Base-by-base conservation (phyloP, 345 rosid genomes). In the Populus pruinosa region DNA sequence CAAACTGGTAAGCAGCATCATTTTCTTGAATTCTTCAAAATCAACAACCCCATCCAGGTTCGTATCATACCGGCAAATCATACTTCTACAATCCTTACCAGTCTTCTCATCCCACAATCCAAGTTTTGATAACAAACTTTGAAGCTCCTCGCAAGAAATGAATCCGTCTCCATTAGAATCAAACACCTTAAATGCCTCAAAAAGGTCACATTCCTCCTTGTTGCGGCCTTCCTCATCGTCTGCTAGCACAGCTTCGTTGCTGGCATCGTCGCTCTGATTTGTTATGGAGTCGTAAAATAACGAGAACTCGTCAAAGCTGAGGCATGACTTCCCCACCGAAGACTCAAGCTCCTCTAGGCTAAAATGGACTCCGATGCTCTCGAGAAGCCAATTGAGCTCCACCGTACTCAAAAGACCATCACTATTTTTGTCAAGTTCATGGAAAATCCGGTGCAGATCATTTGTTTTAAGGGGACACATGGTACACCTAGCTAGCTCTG, bases 321-420 rank as follows among this genome's bases (percentile, higher is more conserved):
- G 89, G 71, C 87, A 79, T 6, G 86, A 76, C 79, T 89, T 91
- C 0, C 97, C 98, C 23, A 93, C 84, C 1, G 90, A 79, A 1
- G 82, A 77, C 77, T 88, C 90, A 8, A 93, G 86, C 73, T 94
- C 96, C 1, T 87, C 79, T 1, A 63, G 79, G 80, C 83, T 73
- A 25, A 71, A 75, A 35, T 69, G 77, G 50, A 86, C 70, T 2
- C 63, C 63, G 33, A 89, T 87, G 66, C 84, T 78, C 43, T 87
- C 89, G 2, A 94, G 89, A 70, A 90, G 89, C 94, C 97, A 87
- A 35, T 78, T 87, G 1, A 94, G 91, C 85, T 94, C 98, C 71
- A 83, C 94, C 5, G 90, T 70, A 61, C 92, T 87, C 8, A 94
- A 87, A 2, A 83, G 79, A 4, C 87, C 93, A 35, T 94, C 97